Evolutionary conservation across 2,329 filamentous ascomycete genomes (phyloP).

Genomic region (Fonsecaea erecta): DNA sequence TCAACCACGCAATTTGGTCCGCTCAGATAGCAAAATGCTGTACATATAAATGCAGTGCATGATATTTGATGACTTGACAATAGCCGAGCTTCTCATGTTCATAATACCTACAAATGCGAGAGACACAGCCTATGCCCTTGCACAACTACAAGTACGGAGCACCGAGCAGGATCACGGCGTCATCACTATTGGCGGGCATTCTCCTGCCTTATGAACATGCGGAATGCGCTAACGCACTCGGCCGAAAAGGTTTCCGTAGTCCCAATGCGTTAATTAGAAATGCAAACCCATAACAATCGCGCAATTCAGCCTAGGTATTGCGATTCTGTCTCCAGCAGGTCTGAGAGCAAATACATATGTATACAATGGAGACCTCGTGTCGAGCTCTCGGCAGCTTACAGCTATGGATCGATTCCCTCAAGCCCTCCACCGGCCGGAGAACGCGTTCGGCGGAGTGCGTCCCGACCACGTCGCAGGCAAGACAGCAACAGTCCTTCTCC

Average conservation of each 20-base stretch:
- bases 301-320: slow-evolving; percentile 21
- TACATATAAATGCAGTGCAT: slow-evolving; percentile 16
- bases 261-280: slow-evolving; percentile 12
- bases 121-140: background rate
- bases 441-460: slow-evolving; percentile 8
- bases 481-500: slow-evolving; percentile 28
- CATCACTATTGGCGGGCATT: slow-evolving; percentile 1
- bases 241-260: slow-evolving; percentile 2
- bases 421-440: background rate
- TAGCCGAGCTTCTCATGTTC: background rate
- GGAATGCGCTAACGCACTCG: slow-evolving; percentile 22
- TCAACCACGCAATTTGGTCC: background rate
- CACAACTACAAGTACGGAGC: no score
- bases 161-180: background rate
- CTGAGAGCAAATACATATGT: background rate
- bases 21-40: slow-evolving; percentile 13
- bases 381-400: slow-evolving; percentile 16
- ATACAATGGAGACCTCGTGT: slow-evolving; percentile 6
- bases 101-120: background rate
- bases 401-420: slow-evolving; percentile 25
- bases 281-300: slow-evolving; percentile 21
- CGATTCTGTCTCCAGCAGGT: slow-evolving; percentile 5
- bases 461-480: slow-evolving; percentile 24
- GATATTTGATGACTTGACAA: background rate
- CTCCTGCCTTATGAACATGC: slow-evolving; percentile 8